Evolutionary conservation across 305 asterid species (phyloP), one percentile per base, ranked within the genome.

Genomic region (Solanum aculeatissimum): DNA sequence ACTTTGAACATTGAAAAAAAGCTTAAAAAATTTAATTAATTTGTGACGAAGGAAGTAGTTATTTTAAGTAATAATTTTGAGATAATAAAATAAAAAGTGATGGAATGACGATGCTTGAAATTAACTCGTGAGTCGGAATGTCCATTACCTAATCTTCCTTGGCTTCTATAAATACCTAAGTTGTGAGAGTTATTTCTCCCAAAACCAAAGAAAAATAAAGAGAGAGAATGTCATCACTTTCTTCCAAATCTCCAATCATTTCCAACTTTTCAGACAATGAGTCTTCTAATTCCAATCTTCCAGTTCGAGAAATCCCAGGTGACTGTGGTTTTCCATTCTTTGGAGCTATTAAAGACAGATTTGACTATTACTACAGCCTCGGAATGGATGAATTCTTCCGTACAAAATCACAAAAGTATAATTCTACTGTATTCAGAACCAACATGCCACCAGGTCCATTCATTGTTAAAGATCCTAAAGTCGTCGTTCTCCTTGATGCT

Each of bases 271-370:
- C 80, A 19, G 6, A 3, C 32, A 32, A 63, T 14, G 23, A 82
- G 23, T 16, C 11, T 1, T 58, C 40, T 3, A 12, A 25, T 18
- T 13, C 84, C 27, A 57, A 63, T 9, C 90, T 91, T 75, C 93
- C 92, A 1, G 8, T 91, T 19, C 83, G 68, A 62, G 92, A 93
- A 90, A 93, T 92, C 83, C 95, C 95, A 1, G 94, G 97, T 47
- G 83, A 80, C 78, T 91, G 84, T 66, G 95, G 94, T 57, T 32
- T 75, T 9, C 92, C 93, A 1, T 90, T 93, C 49, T 82, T 93
- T 27, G 93, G 94, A 42, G 89, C 92, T 43, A 77, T 92, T 0
- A 85, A 71, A 49, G 97, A 92, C 68, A 92, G 95, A 2, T 60
- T 77, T 0, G 92, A 90, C 69, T 93, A 69, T 70, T 89, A 77